Percentiles rank a stretch among this genome's conserved stretches.
Evolutionary conservation across 1,284 basidiomycete genomes (phyloP).

Genomic region (Ceratobasidium sp.): DNA sequence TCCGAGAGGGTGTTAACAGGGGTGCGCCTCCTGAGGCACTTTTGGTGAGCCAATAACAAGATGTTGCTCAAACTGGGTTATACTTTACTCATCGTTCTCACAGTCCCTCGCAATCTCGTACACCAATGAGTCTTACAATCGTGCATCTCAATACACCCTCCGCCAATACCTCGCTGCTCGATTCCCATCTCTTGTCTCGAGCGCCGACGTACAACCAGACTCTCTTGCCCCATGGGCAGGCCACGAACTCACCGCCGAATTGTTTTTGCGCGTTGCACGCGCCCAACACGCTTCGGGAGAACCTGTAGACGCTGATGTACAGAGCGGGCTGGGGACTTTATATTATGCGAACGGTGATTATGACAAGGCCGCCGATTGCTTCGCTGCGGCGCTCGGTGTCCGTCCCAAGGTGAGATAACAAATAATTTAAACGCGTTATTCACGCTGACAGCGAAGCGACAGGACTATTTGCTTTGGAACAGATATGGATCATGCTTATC

Average conservation of each 20-base stretch:
- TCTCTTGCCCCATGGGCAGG: slow-evolving; percentile 85
- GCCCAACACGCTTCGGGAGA: slow-evolving; percentile 76
- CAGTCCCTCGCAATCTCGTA: slow-evolving; percentile 96
- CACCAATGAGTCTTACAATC: slow-evolving; percentile 95
- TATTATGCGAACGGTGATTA: slow-evolving; percentile 90
- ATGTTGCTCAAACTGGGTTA: background rate
- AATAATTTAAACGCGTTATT: background rate
- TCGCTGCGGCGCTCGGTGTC: slow-evolving; percentile 83
- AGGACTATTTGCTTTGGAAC: slow-evolving; percentile 98
- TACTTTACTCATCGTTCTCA: background rate
- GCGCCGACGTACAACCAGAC: slow-evolving; percentile 61
- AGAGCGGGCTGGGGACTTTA: slow-evolving; percentile 92
- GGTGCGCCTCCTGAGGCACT: slow-evolving; percentile 76
- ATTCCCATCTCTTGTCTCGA: slow-evolving; percentile 73
- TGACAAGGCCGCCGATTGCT: slow-evolving; percentile 89
- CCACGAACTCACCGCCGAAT: slow-evolving; percentile 83
- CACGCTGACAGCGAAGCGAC: slow-evolving; percentile 43
- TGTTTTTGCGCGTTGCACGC: slow-evolving; percentile 88
- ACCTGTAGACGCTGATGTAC: slow-evolving; percentile 89
- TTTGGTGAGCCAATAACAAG: slow-evolving; percentile 70
- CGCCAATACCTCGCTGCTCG: slow-evolving; percentile 87
- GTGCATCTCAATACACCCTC: slow-evolving; percentile 88
- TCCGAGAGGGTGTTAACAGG: slow-evolving; percentile 74
- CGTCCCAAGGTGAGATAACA: slow-evolving; percentile 72
- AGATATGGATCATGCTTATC: slow-evolving; percentile 94